Conservation (phyloP, 2,329 filamentous ascomycete species). For the Dryadomyces quercus-mongolicae region DNA sequence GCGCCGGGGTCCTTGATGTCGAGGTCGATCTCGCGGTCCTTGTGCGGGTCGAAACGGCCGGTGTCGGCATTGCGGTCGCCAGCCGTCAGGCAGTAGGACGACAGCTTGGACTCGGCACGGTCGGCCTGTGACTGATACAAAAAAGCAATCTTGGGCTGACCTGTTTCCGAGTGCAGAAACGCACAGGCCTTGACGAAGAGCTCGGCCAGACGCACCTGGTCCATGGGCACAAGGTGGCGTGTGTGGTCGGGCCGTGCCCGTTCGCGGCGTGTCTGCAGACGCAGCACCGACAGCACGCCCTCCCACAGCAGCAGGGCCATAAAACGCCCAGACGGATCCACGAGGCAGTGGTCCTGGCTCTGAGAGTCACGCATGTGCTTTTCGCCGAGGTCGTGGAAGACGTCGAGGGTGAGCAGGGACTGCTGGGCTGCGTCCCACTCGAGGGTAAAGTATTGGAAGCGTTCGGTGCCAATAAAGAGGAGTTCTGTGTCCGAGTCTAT, state of each 20-base stretch:
- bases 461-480: conserved; percentile 84
- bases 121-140: conserved; percentile 43
- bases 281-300: conserved; percentile 43
- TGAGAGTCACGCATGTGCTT: conserved; percentile 63
- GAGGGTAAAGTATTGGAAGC: conserved; percentile 81
- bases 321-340: conserved; percentile 63
- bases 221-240: conserved; percentile 34
- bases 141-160: conserved; percentile 45
- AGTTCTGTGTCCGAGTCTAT: conserved; percentile 65
- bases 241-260: conserved; percentile 30
- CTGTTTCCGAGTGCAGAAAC: conserved; percentile 46
- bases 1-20: conserved; percentile 43
- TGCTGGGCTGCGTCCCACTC: conserved; percentile 57
- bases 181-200: conserved; percentile 46
- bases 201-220: conserved; percentile 44
- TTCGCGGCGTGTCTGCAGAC: conserved; percentile 34
- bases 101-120: conserved; percentile 39
- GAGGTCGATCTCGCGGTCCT: conserved; percentile 42
- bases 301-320: conserved; percentile 49
- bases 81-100: conserved; percentile 45
- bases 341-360: conserved; percentile 68
- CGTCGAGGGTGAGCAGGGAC: conserved; percentile 37
- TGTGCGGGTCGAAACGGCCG: conserved; percentile 41
- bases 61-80: conserved; percentile 44
- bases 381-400: conserved; percentile 41